These are phyloP conservation scores for Fusarium sp. DNA, from an alignment of 2,329 filamentous ascomycete species.

Conservation along the genomic window DNA sequence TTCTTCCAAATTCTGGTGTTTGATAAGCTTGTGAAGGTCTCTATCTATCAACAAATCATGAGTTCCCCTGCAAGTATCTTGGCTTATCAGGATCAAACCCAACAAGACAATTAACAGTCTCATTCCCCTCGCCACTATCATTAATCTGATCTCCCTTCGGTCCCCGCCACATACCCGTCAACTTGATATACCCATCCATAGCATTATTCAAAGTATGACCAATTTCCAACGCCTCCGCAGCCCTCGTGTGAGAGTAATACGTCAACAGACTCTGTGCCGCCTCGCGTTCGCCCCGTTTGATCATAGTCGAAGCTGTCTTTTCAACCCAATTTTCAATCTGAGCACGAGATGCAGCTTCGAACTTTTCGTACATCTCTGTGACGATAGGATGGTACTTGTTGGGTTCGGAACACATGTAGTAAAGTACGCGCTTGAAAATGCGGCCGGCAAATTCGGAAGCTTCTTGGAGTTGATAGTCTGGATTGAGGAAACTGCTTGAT, in stretches of 20 bases:
- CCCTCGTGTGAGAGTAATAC: constrained; percentile 39
- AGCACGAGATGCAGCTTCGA: constrained; percentile 29
- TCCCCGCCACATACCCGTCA: constrained; percentile 33
- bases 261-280: constrained; percentile 34
- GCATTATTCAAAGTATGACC: constrained; percentile 33
- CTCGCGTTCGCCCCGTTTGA: constrained; percentile 30
- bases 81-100: constrained; percentile 41
- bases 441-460: constrained; percentile 39
- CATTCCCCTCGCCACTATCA: constrained; percentile 38
- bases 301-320: constrained; percentile 31
- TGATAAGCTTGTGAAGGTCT: too few relatives aligned
- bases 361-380: constrained; percentile 21
- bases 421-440: constrained; percentile 37
- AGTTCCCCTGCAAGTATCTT: constrained; percentile 4
- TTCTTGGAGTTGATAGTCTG: constrained; percentile 40
- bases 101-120: constrained; percentile 42
- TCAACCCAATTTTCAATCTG: constrained; percentile 38
- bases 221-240: constrained; percentile 33
- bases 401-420: constrained; percentile 42
- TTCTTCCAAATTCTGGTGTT: too few relatives aligned
- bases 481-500: constrained; percentile 42
- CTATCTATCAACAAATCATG: too few relatives aligned
- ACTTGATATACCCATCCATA: constrained; percentile 41
- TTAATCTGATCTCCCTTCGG: constrained; percentile 40
- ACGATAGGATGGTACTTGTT: constrained; percentile 34